Base-by-base conservation (phyloP, 805 yeast genomes). In the Monosporozyma aquatica region DNA sequence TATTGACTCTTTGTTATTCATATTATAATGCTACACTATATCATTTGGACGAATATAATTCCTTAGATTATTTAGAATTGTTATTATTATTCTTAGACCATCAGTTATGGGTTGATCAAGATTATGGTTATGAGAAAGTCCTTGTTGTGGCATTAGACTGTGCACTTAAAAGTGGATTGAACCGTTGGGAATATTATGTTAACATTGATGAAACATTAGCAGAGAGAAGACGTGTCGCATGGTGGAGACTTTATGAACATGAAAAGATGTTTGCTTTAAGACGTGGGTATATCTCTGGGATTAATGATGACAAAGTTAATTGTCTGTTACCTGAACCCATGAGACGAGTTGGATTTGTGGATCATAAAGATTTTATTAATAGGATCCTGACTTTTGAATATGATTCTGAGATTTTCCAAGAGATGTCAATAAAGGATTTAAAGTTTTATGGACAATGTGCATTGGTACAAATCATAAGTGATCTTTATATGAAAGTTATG, bases 101-200 rank as follows among this genome's bases (percentile, higher is more conserved):
- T 24, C 58, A 52, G 38, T 29, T 43, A 17, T 54, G 61, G 61
- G 28, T 56, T 11, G 54, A 53, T n/a, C 62, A 58, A 34, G 33
- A 37, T 26, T 55, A 49, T 38, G 58, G 55, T 1, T 49, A 46
- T 40, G 56, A 52, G 26, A 57, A 51, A 42, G 56, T 56, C 3
- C 38, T 57, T 10, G 50, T 46, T 2, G 49, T 53, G 23, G 59
- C 59, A 3, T 36, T 53, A 8, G 47, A 51, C 30, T 50, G 50
- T 38, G 59, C 64, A 6, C 41, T 42, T 11, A 49, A 45, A 21
- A 34, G 53, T 29, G 66, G 65, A 1, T 46, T 60, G 4, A 44
- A 52, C 13, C 53, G 62, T 29, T 61, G 65, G 65, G 66, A 61
- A 38, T 56, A 47, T 43, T 60, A 58, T 43, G 58, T 57, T 13